Evolutionary conservation across 768 basidiomycete species (phyloP), one percentile per base, ranked within the genome.

Genomic region (Suillus sp.): DNA sequence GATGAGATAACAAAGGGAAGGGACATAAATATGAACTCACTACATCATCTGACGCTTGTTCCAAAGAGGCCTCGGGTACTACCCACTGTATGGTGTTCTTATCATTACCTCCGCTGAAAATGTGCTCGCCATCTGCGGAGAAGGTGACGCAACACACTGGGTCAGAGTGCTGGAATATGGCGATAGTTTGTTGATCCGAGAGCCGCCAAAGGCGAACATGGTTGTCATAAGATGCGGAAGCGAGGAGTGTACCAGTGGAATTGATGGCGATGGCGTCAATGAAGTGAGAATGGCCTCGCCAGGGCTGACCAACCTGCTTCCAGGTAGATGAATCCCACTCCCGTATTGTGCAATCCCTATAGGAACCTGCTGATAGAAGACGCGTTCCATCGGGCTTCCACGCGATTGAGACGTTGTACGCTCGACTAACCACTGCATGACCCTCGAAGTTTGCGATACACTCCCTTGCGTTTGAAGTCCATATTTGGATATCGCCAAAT

Each of bases 371-470:
- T 32, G 50, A 51, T 27, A 51, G 30, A 32, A 51, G 50, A 18
- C 50, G 30, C 20, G 50, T 51, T 18, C 50, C 50, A 32, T 51
- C 50, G 3, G 50, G 50, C 25, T 18, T 51, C 50, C 50, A 51
- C 3, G 30, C 18, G 9, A 51, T 30, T 30, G 50, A 51, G 8
- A 32, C 18, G 50, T 51, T 32, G 18, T 18, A 20, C 32, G 50
- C 50, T 30, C 16, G 30, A 30, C 30, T 51, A 27, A 51, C 18
- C 10, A 30, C 27, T 10, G 50, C 50, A 30, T 51, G 50, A 30
- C 27, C 50, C 50, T 51, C 13, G 18, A 51, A 51, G 50, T 51
- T 32, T 11, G 50, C 13, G 18, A 51, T 32, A 20, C 30, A 30
- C 2, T 51, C 50, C 50, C 18, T 32, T 2, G 50, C 20, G 27